phyloP scores from a whole-genome alignment of 176 grass and related monocot species.

The Puya raimondii region DNA sequence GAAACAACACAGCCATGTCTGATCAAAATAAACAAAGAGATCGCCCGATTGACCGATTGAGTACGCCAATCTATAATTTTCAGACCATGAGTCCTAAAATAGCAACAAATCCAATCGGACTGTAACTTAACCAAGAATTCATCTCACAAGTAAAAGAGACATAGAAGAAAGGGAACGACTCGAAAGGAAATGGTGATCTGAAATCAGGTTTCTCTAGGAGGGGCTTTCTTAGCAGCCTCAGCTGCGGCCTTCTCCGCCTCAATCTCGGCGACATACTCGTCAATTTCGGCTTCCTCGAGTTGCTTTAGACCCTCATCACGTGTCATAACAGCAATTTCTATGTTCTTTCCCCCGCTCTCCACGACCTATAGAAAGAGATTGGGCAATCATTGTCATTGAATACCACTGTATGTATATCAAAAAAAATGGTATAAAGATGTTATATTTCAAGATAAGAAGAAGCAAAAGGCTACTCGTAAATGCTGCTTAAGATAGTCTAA shows the following conservation, averaged over 20 bases:
- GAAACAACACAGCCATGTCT: neutral
- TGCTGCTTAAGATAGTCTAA: no score
- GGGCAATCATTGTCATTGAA: neutral
- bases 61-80: neutral
- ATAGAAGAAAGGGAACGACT: neutral
- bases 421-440: neutral
- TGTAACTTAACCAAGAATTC: neutral
- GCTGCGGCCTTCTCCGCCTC: constrained; percentile 87
- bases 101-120: neutral
- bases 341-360: constrained; percentile 76
- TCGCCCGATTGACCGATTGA: neutral
- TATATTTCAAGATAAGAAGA: neutral
- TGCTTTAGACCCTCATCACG: constrained; percentile 40
- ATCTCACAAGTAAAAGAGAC: constrained; percentile 1
- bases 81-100: neutral
- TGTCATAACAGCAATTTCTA: constrained; percentile 60
- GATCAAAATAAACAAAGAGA: neutral
- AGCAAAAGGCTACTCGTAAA: no score
- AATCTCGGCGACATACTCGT: constrained; percentile 73
- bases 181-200: neutral
- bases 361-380: constrained; percentile 41
- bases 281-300: constrained; percentile 63
- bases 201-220: constrained; percentile 33
- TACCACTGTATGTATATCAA: neutral
- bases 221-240: constrained; percentile 67